A percentile compares a stretch with the other conserved stretches of the same genome.
Conservation (phyloP, 345 rosid species). For the Citrus mangshanensis region DNA sequence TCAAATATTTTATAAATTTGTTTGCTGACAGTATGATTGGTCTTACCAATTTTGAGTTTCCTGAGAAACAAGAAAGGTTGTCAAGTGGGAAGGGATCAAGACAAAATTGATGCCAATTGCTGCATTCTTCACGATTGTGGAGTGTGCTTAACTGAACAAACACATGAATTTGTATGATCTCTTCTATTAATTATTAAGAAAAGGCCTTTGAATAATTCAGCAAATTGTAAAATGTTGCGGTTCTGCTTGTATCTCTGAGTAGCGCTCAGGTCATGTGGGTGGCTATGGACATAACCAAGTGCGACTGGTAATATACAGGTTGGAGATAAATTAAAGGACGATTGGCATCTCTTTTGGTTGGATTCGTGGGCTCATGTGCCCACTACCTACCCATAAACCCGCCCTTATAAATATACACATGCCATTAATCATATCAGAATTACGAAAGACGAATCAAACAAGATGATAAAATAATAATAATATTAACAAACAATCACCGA, state of each 20-base stretch:
- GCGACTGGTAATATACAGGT: constrained; percentile 2
- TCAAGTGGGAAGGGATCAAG: constrained; percentile 20
- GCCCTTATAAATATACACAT: background rate
- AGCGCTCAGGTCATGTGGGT: constrained; percentile 21
- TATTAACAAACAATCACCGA: background rate
- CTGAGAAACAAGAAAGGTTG: background rate
- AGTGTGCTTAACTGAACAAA: background rate
- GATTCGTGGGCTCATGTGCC: constrained; percentile 33
- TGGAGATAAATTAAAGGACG: constrained; percentile 8
- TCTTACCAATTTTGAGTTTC: background rate
- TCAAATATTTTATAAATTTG: background rate
- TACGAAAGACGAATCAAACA: too few relatives aligned
- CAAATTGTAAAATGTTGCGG: background rate
- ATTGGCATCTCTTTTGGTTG: background rate
- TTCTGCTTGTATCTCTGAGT: background rate
- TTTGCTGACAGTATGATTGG: constrained; percentile 1
- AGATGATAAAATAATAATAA: background rate
- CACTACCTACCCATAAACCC: constrained; percentile 19
- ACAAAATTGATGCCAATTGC: background rate
- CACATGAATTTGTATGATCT: background rate
- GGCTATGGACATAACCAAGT: constrained; percentile 13
- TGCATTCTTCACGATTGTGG: background rate
- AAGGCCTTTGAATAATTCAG: too few relatives aligned
- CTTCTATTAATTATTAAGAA: too few relatives aligned
- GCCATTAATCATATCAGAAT: too few relatives aligned